Percentiles rank a stretch among this genome's conserved stretches.
These are phyloP conservation scores for Agroathelia rolfsii DNA, from an alignment of 1,284 basidiomycete genomes.

Conservation along the genomic window DNA sequence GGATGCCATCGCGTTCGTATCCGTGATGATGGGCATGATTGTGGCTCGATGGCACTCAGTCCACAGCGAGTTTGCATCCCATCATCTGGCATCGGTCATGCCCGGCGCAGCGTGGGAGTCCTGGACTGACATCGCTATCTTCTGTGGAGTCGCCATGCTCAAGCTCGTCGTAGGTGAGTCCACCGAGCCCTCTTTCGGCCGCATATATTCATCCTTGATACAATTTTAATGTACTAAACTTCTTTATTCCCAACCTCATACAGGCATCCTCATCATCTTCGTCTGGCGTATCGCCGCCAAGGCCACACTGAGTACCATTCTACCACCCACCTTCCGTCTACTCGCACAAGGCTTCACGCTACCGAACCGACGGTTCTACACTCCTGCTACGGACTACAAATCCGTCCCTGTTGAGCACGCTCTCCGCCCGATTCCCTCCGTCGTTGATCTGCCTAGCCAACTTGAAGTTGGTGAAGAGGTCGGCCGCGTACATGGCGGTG, in stretches of 20 bases:
- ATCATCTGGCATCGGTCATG: constrained; percentile 32
- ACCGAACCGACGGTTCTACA: constrained; percentile 77
- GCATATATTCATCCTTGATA: too few relatives aligned
- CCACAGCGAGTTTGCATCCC: constrained; percentile 24
- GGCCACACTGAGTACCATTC: constrained; percentile 54
- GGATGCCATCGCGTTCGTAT: constrained; percentile 89
- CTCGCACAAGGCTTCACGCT: constrained; percentile 54
- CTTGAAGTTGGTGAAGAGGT: constrained; percentile 21
- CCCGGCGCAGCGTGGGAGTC: constrained; percentile 46
- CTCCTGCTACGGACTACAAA: constrained; percentile 79
- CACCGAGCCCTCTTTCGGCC: neutral
- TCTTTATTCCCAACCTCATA: neutral
- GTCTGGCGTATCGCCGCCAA: constrained; percentile 82
- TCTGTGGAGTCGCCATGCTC: constrained; percentile 29
- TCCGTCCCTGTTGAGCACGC: constrained; percentile 49
- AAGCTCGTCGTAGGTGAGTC: neutral
- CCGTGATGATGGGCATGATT: constrained; percentile 73
- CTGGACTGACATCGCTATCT: constrained; percentile 37
- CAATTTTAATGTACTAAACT: too few relatives aligned
- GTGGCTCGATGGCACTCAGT: constrained; percentile 55
- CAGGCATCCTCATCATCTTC: constrained; percentile 64
- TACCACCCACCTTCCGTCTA: constrained; percentile 77
- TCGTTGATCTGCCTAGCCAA: constrained; percentile 65
- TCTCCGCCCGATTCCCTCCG: constrained; percentile 72
- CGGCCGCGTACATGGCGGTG: constrained; percentile 14